phyloP scores from a whole-genome alignment of 169 alveolate species.

The Plasmodium adleri region DNA sequence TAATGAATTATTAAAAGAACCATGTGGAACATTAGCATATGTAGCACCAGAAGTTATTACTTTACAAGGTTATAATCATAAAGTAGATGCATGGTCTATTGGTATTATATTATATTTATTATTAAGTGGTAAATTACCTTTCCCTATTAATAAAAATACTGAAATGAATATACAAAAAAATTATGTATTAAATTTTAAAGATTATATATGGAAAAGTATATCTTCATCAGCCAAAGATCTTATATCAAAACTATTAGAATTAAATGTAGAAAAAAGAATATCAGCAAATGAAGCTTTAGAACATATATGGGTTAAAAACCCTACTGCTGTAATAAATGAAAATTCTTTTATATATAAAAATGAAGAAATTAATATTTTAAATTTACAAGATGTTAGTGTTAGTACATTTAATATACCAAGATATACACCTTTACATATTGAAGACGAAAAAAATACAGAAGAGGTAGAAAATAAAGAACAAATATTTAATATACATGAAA shows the following conservation, averaged over 20 bases:
- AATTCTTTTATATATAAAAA: conserved; percentile 75
- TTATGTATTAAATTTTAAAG: conserved; percentile 83
- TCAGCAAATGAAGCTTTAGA: conserved; percentile 90
- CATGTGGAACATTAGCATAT: conserved; percentile 94
- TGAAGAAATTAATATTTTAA: conserved; percentile 66
- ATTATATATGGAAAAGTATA: conserved; percentile 85
- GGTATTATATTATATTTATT: conserved; percentile 93
- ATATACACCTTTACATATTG: conserved; percentile 51
- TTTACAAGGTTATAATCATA: conserved; percentile 91
- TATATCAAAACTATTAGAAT: conserved; percentile 79
- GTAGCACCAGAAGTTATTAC: conserved; percentile 95
- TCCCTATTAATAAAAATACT: conserved; percentile 85
- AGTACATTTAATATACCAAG: conserved; percentile 77
- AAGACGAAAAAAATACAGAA: conserved; percentile 40
- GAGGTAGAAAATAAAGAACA: conserved; percentile 26
- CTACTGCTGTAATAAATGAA: conserved; percentile 89
- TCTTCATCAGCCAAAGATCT: conserved; percentile 89
- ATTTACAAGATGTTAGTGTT: conserved; percentile 73
- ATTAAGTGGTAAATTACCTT: conserved; percentile 92
- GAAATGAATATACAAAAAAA: conserved; percentile 76
- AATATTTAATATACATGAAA: conserved; percentile 27
- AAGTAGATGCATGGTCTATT: conserved; percentile 93
- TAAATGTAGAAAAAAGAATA: conserved; percentile 84
- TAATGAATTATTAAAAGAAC: conserved; percentile 89
- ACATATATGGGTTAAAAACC: conserved; percentile 90